These are phyloP conservation scores for Celoporthe dispersa DNA, from an alignment of 2,329 filamentous ascomycete species.

Conservation along the genomic window DNA sequence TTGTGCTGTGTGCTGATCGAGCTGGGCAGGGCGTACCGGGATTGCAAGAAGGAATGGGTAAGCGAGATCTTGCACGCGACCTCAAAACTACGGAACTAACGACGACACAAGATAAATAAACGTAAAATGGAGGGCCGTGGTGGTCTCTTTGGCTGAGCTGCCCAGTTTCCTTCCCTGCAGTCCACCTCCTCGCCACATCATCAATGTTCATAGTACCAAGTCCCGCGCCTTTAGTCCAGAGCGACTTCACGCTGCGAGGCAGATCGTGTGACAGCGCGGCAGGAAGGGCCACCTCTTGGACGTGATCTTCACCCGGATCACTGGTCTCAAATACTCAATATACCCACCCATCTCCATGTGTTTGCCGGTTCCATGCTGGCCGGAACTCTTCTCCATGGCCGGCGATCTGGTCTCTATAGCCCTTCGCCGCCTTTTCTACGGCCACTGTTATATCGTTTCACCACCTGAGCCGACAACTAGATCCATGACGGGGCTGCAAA, in stretches of 20 bases:
- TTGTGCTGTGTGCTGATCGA: background rate
- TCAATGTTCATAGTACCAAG: background rate
- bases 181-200: background rate
- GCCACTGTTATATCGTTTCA: no score
- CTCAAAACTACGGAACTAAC: background rate
- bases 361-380: no score
- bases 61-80: slow-evolving; percentile 31
- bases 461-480: no score
- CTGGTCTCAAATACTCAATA: background rate
- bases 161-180: background rate
- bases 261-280: background rate
- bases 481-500: no score
- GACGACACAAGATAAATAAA: slow-evolving; percentile 37
- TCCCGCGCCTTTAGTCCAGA: background rate
- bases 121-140: slow-evolving; percentile 34
- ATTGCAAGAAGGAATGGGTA: slow-evolving; percentile 96
- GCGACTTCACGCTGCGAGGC: background rate
- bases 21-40: slow-evolving; percentile 76
- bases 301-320: background rate
- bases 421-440: no score
- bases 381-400: no score
- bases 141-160: slow-evolving; percentile 18
- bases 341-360: background rate
- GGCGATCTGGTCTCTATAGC: no score
- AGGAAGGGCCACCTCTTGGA: background rate